Conservation (phyloP, 176 grass and related monocot genomes). For the Sorghum bicolor region Sorghum_bicolor_NCBIv3 NC_012872.2:4769501-4770000, state of each 20-base stretch:
- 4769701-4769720: not conserved
- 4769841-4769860: not conserved
- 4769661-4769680: not conserved
- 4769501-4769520: constrained; percentile 75
- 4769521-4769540: constrained; percentile 56
- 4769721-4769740: constrained; percentile 1
- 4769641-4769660: not conserved
- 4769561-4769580: constrained; percentile 7
- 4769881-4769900: not conserved
- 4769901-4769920: not conserved
- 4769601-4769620: not conserved
- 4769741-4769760: not conserved
- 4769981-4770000: no score
- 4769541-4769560: constrained; percentile 16
- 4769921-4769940: not conserved
- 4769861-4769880: not conserved
- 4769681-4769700: not conserved
- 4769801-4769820: not conserved
- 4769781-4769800: constrained; percentile 21
- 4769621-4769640: constrained; percentile 1
- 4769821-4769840: not conserved
- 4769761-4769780: not conserved
- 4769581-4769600: constrained; percentile 30
- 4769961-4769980: not conserved
- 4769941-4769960: not conserved